Evolutionary conservation across 1,284 basidiomycete genomes (phyloP).

Genomic region (Ustilago tritici): DNA sequence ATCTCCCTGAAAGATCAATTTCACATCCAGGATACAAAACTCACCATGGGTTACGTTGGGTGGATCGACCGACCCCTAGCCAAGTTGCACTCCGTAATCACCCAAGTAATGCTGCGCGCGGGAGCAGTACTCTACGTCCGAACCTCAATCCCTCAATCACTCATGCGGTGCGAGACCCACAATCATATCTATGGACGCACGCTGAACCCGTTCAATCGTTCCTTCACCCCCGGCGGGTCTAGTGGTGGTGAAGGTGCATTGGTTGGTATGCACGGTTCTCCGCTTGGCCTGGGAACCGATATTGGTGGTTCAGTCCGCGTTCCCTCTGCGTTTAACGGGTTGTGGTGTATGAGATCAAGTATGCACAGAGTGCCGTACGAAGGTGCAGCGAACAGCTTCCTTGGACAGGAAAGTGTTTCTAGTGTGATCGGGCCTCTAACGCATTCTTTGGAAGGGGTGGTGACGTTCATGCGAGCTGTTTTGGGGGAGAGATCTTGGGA

Average conservation of each 20-base stretch:
- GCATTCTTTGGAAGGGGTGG: conserved; percentile 74
- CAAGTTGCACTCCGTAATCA: conserved; percentile 16
- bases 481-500: conserved; percentile 76
- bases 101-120: conserved; percentile 76
- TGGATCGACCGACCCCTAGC: conserved; percentile 39
- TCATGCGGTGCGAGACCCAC: conserved; percentile 85
- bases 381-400: conserved; percentile 72
- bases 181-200: conserved; percentile 85
- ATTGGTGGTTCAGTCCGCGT: conserved; percentile 77
- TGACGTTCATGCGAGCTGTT: conserved; percentile 77
- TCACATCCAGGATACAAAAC: conserved; percentile 78
- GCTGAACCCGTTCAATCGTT: conserved; percentile 77
- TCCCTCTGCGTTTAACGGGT: conserved; percentile 82
- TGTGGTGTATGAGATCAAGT: conserved; percentile 84
- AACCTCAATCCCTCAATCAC: conserved; percentile 82
- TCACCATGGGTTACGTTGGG: conserved; percentile 80
- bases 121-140: conserved; percentile 84
- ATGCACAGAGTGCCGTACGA: conserved; percentile 78
- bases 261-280: conserved; percentile 79
- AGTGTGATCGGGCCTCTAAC: conserved; percentile 81
- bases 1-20: conserved; percentile 77
- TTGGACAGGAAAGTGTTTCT: conserved; percentile 76
- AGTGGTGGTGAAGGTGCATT: conserved; percentile 84
- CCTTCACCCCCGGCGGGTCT: conserved; percentile 80
- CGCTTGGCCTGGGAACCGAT: conserved; percentile 83